Evolutionary conservation across 2,329 filamentous ascomycete genomes (phyloP).

Genomic region (Leptosphaerulina australis): DNA sequence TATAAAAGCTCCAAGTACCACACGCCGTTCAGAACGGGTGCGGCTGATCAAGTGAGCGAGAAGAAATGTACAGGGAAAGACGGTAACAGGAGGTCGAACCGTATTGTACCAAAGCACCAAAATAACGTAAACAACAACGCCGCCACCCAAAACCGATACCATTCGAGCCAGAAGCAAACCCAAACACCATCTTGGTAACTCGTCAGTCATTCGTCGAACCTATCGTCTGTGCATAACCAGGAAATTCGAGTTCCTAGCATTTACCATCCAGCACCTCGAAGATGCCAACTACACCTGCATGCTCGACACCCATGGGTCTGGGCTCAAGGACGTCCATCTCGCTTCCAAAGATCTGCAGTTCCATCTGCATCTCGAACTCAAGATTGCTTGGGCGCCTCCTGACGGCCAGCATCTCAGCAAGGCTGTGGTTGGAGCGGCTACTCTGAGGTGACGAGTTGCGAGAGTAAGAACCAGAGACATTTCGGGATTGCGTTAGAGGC

Average conservation of each 20-base stretch:
- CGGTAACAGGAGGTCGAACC: not conserved
- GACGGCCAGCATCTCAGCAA: slow-evolving; percentile 42
- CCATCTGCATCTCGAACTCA: slow-evolving; percentile 47
- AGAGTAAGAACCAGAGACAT: slow-evolving; percentile 1
- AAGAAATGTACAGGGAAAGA: slow-evolving; percentile 14
- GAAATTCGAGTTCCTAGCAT: slow-evolving; percentile 19
- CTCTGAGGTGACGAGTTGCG: slow-evolving; percentile 28
- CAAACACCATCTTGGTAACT: slow-evolving; percentile 4
- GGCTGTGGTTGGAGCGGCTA: slow-evolving; percentile 22
- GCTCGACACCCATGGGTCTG: slow-evolving; percentile 23
- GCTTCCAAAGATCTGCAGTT: slow-evolving; percentile 37
- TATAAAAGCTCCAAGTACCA: slow-evolving; percentile 6
- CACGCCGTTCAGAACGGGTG: no score
- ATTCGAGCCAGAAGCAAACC: no score
- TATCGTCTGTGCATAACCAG: not conserved
- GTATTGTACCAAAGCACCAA: not conserved
- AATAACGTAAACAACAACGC: slow-evolving; percentile 4
- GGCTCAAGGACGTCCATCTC: slow-evolving; percentile 45
- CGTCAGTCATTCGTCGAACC: slow-evolving; percentile 2
- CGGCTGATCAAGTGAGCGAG: not conserved
- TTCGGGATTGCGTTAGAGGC: slow-evolving; percentile 26
- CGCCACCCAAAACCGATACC: not conserved
- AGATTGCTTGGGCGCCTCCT: slow-evolving; percentile 42
- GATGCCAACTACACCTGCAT: slow-evolving; percentile 45
- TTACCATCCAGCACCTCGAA: slow-evolving; percentile 48